phyloP scores from a whole-genome alignment of 768 basidiomycete genomes.

The Podaxis sp. region DNA sequence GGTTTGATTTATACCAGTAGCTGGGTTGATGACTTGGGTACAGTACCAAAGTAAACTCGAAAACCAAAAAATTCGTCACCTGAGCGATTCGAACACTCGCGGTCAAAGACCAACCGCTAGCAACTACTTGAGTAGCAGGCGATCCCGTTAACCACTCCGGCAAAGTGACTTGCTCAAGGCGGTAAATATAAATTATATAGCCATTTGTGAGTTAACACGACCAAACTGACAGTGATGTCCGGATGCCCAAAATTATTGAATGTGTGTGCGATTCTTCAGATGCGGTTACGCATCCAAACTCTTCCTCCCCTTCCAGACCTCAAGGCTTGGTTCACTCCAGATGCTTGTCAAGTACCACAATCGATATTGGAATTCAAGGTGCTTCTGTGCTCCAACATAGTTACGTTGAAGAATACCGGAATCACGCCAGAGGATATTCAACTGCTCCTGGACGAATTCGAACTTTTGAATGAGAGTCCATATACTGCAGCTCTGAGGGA shows the following conservation, averaged over 20 bases:
- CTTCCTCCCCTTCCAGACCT: conserved; percentile 45
- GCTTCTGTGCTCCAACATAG: conserved; percentile 34
- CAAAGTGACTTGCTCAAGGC: conserved; percentile 63
- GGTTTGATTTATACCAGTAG: too few relatives aligned
- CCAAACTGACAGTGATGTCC: background rate
- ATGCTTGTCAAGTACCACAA: conserved; percentile 20
- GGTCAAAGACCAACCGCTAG: conserved; percentile 31
- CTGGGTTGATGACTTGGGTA: too few relatives aligned
- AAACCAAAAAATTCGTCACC: conserved; percentile 25
- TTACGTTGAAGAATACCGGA: conserved; percentile 26
- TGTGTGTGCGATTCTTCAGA: conserved; percentile 17
- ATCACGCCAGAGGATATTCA: conserved; percentile 24
- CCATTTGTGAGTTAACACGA: background rate
- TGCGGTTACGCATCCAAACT: conserved; percentile 55
- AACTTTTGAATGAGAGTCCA: conserved; percentile 41
- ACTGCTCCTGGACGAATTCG: conserved; percentile 47
- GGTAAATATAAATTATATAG: background rate
- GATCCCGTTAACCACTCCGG: conserved; percentile 93
- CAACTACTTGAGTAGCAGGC: conserved; percentile 52
- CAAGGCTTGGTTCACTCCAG: conserved; percentile 53
- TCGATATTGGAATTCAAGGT: conserved; percentile 35
- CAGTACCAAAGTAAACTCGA: too few relatives aligned
- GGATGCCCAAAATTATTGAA: background rate
- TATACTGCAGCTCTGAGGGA: conserved; percentile 42
- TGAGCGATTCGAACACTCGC: conserved; percentile 36